Percentiles rank a stretch among this genome's conserved stretches.
These are phyloP conservation scores for Colletotrichum incanum DNA, from an alignment of 2,329 filamentous ascomycete species.

Conservation along the genomic window DNA sequence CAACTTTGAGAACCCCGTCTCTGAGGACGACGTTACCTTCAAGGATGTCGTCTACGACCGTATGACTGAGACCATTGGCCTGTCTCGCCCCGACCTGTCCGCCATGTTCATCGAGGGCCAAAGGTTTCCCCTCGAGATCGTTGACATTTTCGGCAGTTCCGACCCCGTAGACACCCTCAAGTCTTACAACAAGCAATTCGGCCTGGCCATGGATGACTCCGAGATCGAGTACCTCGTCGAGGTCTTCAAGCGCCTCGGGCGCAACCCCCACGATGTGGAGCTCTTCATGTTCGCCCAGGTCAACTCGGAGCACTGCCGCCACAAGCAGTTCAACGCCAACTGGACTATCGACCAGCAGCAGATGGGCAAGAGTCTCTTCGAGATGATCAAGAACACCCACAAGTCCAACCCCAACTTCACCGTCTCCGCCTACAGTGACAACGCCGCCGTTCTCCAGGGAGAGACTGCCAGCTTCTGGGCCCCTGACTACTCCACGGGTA, in stretches of 20 bases:
- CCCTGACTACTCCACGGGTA: conserved; percentile 86
- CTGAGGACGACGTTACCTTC: conserved; percentile 66
- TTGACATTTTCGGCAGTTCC: conserved; percentile 79
- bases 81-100: conserved; percentile 77
- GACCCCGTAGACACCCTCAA: conserved; percentile 81
- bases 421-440: conserved; percentile 97
- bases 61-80: conserved; percentile 90
- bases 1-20: conserved; percentile 68
- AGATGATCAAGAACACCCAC: conserved; percentile 98
- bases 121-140: conserved; percentile 77
- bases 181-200: conserved; percentile 86
- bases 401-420: conserved; percentile 84
- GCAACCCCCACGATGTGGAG: conserved; percentile 89
- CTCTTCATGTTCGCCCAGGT: conserved; percentile 99
- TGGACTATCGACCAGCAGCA: conserved; percentile 93
- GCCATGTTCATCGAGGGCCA: conserved; percentile 83
- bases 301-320: conserved; percentile 92
- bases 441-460: conserved; percentile 91
- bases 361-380: conserved; percentile 87
- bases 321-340: conserved; percentile 95
- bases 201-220: conserved; percentile 87
- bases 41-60: conserved; percentile 88
- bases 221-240: conserved; percentile 97
- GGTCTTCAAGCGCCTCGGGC: conserved; percentile 59
- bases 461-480: conserved; percentile 83